Percentiles rank a stretch among this genome's conserved stretches.
These are phyloP conservation scores for Juncus inflexus DNA, from an alignment of 176 grass and related monocot species.

Conservation along the genomic window DNA sequence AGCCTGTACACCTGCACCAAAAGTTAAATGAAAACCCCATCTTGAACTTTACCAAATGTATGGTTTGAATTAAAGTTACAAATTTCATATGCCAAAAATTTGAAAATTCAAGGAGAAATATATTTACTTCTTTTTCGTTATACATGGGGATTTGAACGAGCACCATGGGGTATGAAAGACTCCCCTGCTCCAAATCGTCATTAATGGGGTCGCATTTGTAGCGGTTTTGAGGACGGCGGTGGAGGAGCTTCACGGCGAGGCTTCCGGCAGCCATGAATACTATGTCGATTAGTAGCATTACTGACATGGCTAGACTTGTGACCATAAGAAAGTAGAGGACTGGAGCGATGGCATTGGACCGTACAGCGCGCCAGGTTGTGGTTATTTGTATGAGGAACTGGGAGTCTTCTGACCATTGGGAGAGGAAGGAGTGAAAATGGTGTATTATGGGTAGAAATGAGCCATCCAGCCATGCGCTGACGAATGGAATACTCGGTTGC, in stretches of 20 bases:
- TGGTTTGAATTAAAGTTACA: no score
- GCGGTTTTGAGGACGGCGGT: slow-evolving; percentile 35
- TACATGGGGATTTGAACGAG: slow-evolving; percentile 99
- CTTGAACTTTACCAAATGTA: slow-evolving; percentile 3
- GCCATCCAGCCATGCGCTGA: not conserved
- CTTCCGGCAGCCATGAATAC: slow-evolving; percentile 56
- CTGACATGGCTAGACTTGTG: slow-evolving; percentile 54
- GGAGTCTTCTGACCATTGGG: slow-evolving; percentile 4
- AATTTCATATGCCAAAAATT: not conserved
- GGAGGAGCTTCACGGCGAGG: slow-evolving; percentile 39
- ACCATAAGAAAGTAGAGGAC: slow-evolving; percentile 39
- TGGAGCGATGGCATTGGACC: slow-evolving; percentile 52
- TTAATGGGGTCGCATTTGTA: slow-evolving; percentile 43
- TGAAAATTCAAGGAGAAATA: not conserved
- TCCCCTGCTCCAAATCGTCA: slow-evolving; percentile 31
- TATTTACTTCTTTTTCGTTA: slow-evolving; percentile 77
- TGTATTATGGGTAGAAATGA: not conserved
- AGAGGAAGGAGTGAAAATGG: slow-evolving; percentile 6
- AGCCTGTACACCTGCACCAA: slow-evolving; percentile 78
- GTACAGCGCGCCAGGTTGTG: slow-evolving; percentile 40
- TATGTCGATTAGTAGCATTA: slow-evolving; percentile 67
- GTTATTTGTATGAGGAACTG: slow-evolving; percentile 5
- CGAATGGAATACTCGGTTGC: slow-evolving; percentile 7
- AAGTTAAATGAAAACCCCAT: not conserved
- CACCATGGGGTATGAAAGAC: slow-evolving; percentile 64